Evolutionary conservation across 1,284 basidiomycete genomes (phyloP), one percentile per base, ranked within the genome.

Genomic region (Trichosporon faecale): DNA sequence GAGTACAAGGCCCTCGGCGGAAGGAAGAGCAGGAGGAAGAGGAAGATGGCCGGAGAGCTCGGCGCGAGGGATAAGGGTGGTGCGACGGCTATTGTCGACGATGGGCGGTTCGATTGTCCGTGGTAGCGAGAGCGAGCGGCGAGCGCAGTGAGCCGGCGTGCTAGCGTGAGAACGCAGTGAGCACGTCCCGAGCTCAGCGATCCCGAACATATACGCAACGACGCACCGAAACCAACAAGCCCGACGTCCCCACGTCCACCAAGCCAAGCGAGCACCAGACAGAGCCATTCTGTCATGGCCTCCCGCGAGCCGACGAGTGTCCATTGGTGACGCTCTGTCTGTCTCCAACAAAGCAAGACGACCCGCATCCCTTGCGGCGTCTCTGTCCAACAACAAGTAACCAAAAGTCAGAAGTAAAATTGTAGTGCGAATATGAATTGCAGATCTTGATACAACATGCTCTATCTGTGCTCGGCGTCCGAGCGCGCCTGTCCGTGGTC

Each of bases 1-100:
- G 90, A 90, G 86, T 95, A 95, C 84, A 95, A 95, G 85, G 91
- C 93, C 67, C 84, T 95, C 8, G 91, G 91, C 21, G 93, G 93
- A 11, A 87, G 93, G 73, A 95, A 95, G 84, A 85, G 88, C 9
- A 83, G 84, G 72, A 74, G 76, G 5, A 91, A 90, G 81, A 86
- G 84, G 64, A 93, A 78, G 74, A 80, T 83, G 78, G 83, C 82
- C 18, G 82, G 81, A 18, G 77, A 78, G 63, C 40, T 80, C 67
- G 80, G 80, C 27, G 71, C 72, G 31, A 78, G 75, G 60, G 81
- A 80, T 72, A 80, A 78, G 70, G 76, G 77, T 18, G 80, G 80
- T 18, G 77, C 76, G n/a, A 16, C 57, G 16, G 63, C 64, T 2
- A 52, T 72, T 1, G 73, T 76, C 4, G 79, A 81, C 67, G 80